These are phyloP conservation scores for Trifolium pratense DNA, from an alignment of 306 rosid species.

Conservation along the genomic window DNA sequence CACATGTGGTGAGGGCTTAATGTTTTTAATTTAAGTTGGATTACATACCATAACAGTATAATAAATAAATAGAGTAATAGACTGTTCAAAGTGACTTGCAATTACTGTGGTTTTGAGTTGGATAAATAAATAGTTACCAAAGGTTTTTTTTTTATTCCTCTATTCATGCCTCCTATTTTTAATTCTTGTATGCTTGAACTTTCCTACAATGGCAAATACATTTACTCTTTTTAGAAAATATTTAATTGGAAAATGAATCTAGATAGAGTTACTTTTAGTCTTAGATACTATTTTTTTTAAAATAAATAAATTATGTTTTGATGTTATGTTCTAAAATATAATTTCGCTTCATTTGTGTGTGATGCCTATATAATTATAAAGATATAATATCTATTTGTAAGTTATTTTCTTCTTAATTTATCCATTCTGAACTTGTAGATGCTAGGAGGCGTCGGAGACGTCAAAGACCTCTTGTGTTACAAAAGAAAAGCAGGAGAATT, in stretches of 20 bases:
- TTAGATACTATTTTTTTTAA: background rate
- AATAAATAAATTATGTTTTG: background rate
- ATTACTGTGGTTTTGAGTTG: background rate
- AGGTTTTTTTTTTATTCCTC: constrained; percentile 13
- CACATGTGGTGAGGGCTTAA: too few species aligned
- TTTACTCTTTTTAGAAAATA: constrained; percentile 13
- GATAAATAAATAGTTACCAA: constrained; percentile 8
- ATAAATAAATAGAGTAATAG: too few species aligned
- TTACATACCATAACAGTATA: too few species aligned
- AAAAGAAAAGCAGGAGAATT: constrained; percentile 75
- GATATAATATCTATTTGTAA: background rate
- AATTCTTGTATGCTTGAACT: constrained; percentile 23
- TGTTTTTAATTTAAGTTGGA: background rate
- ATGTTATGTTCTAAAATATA: constrained; percentile 8
- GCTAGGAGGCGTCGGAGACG: constrained; percentile 68
- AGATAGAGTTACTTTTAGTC: constrained; percentile 5
- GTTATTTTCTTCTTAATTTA: constrained; percentile 20
- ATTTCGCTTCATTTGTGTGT: constrained; percentile 28
- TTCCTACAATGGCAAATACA: constrained; percentile 8
- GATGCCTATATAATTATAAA: too few species aligned
- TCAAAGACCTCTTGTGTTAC: constrained; percentile 57
- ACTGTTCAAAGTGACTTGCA: too few species aligned
- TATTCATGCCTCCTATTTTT: background rate
- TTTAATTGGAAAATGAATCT: constrained; percentile 22
- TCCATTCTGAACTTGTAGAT: constrained; percentile 54